Evolutionary conservation across 1,139 yeast genomes (phyloP), one percentile per base, ranked within the genome.

Genomic region (Kodamaea plutei): DNA sequence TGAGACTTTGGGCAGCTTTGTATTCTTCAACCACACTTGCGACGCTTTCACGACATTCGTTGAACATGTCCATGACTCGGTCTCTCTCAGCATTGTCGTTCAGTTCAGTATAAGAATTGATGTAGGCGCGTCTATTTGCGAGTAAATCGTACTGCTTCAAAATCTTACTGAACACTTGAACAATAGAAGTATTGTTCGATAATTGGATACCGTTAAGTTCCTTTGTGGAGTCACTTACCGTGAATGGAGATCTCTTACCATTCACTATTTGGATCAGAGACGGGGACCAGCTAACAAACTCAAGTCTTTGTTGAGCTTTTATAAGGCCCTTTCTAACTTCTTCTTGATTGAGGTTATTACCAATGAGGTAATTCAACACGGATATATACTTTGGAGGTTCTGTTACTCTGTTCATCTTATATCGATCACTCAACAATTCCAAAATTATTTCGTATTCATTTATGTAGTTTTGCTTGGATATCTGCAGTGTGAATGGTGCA

Each of bases 271-370:
- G 93, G 5, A 88, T 70, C 8, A 91, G 73, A 1, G 91, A 76
- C 0, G 95, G 79, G 1, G 89, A 77, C 85, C 95, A 85, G 0
- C 95, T 93, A 2, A 85, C 87, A 61, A 88, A 91, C 21, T 75
- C 69, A 1, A 88, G 70, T 30, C 96, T 65, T 39, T 81, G 84
- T 39, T 89, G 83, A 3, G 91, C 81, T 40, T 87, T 80, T 11
- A 80, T 56, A 15, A 84, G 64, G 0, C 95, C 93, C 54, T 85
- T 87, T 44, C 87, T 79, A 5, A 89, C 74, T 45, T 88, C 96
- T 4, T 66, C 64, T 34, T 82, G 85, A 43, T 84, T 87, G 20
- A 79, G 68, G 21, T 52, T 50, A 18, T 50, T 45, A 1, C 96
- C 96, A 34, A 87, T 83, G 23, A 91, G 60, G 30, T 84, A 79